Evolutionary conservation across 192 early-diverging fungal species (phyloP), one percentile per base, ranked within the genome.

Genomic region (Coemansia sp.): DNA sequence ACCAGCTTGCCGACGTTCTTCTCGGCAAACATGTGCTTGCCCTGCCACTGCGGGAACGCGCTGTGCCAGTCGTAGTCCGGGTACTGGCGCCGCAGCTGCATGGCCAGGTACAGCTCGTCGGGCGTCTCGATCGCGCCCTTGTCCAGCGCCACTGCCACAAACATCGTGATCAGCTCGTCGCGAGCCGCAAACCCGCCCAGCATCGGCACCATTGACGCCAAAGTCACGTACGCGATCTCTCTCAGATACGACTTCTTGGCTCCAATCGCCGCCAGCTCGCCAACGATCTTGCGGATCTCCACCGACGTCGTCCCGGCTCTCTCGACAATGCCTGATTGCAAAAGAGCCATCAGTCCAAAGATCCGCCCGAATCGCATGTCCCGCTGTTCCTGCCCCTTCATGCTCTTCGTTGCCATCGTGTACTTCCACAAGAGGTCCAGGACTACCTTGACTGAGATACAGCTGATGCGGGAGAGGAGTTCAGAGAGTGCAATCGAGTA

Each of bases 401-500:
- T 91, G 67, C 88, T 87, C 25, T 68, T 71, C 6, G 67, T 77
- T 10, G 71, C 71, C 65, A 73, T 71, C 17, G 91, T 92, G 61
- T 86, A 83, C 40, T 86, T 84, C 67, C 85, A 83, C 60, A 97
- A 64, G 42, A 94, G 70, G 56, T 91, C 89, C 38, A 95, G 78
- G 9, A 93, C 87, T 42, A 88, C 64, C 63, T 86, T 86, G 47
- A 80, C 82, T 19, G 86, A 89, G 45, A 73, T 78, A 68, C 45
- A 77, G 40, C 49, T 81, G 61, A 68, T 79, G 38, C 83, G 85
- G 9, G 22, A 41, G 31, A 86, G 62, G 65, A 92, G 77, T 87
- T 98, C 96, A 3, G 94, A 91, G 45, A 99, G 86, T 9, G 94
- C 94, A n/a, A 97, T 83, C 17, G 96, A 88, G 78, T 96, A 99